Evolutionary conservation across 768 basidiomycete species (phyloP), one percentile per base, ranked within the genome.

Genomic region (Bullera alba): DNA sequence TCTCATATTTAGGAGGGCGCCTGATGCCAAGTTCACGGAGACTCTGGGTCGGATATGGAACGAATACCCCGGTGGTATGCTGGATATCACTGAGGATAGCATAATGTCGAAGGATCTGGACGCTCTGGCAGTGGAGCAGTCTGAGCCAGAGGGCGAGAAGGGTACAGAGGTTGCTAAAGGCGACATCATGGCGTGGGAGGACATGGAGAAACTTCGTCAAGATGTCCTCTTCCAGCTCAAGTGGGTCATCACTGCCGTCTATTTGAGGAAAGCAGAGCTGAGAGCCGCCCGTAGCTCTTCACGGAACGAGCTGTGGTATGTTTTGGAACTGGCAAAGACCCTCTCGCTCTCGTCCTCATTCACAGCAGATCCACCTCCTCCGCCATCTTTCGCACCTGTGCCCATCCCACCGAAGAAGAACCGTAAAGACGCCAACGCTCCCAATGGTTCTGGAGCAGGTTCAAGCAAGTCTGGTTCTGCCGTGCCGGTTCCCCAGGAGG

Each of bases 251-350:
- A 23, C n/a, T 4, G 16, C 3, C n/a, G 14, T n/a, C n/a, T n/a
- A n/a, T n/a, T n/a, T n/a, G n/a, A n/a, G n/a, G 30, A 35, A 10
- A 17, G 22, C 10, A 1, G 6, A 19, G 4, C 32, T 23, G 19
- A 38, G 4, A 7, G n/a, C n/a, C n/a, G n/a, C n/a, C n/a, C 14
- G 10, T 27, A 43, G 42, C 26, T 12, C 22, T 21, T 61, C 63
- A 15, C 58, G 67, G 5, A 69, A 69, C 35, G 67, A 69, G 51
- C 51, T 69, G 6, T 69, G 67, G 67, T 65, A 56, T 23, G 56
- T 56, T 2, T 51, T 65, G 10, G 67, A 69, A 47, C 52, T 69
- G 1, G 63, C 60, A 35, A 65, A 65, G 30, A 69, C 63, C 2
- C 61, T 69, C 15, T 38, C 52, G 2, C 32, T 36, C 7, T 65